phyloP scores from a whole-genome alignment of 345 rosid species.

The Moricandia moricandioides region DNA sequence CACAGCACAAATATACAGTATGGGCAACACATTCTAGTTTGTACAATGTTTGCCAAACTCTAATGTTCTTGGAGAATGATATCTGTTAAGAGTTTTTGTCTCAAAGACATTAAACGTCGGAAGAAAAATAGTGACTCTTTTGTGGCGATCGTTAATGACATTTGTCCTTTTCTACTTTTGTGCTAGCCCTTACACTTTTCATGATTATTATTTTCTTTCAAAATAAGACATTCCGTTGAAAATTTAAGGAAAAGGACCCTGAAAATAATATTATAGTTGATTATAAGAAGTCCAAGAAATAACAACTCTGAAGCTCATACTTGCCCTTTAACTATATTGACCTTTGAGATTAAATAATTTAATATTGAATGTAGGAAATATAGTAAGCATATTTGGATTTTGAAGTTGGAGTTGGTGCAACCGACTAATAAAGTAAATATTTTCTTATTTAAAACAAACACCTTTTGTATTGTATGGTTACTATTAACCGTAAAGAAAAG shows the following conservation, averaged over 20 bases:
- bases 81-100: background rate
- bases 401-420: conserved; percentile 37
- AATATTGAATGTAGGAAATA: background rate
- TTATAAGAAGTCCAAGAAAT: background rate
- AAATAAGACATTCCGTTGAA: background rate
- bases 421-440: background rate
- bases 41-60: background rate
- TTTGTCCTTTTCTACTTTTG: conserved; percentile 4
- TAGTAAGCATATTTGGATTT: conserved; percentile 6
- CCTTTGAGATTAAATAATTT: background rate
- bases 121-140: background rate
- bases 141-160: background rate
- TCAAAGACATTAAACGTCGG: background rate
- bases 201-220: no score
- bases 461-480: conserved; percentile 24
- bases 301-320: background rate
- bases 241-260: background rate
- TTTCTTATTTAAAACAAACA: background rate
- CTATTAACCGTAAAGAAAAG: conserved; percentile 22
- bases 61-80: background rate
- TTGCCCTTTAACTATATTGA: background rate
- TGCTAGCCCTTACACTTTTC: background rate
- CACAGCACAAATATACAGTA: conserved; percentile 4
- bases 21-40: conserved; percentile 1
- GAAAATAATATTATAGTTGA: background rate